Conservation (phyloP, 2,329 filamentous ascomycete species). For the Colletotrichum sp. region DNA sequence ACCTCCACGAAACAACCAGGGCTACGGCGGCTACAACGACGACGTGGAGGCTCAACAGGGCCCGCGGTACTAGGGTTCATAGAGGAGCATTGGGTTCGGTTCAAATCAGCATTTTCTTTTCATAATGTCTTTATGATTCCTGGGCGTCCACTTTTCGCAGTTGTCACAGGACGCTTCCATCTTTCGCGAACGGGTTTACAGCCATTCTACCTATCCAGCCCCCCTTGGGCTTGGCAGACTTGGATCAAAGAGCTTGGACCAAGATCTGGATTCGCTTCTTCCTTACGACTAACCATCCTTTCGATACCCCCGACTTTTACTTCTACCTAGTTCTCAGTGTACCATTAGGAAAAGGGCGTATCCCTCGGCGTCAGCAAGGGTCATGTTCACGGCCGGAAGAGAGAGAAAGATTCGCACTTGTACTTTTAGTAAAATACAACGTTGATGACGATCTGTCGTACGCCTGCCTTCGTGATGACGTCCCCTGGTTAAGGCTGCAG, state of each 20-base stretch:
- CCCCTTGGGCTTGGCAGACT: neutral
- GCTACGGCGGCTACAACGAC: slow-evolving; percentile 40
- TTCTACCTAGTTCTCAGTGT: slow-evolving; percentile 16
- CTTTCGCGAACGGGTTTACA: neutral
- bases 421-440: neutral
- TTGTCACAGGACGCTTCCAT: neutral
- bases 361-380: neutral
- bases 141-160: neutral
- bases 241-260: neutral
- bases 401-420: neutral
- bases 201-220: neutral
- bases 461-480: neutral
- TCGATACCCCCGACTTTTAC: slow-evolving; percentile 19
- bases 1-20: slow-evolving; percentile 24
- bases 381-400: neutral
- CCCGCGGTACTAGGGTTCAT: slow-evolving; percentile 28
- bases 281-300: slow-evolving; percentile 7
- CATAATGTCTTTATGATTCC: slow-evolving; percentile 20
- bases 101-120: neutral
- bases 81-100: neutral
- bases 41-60: slow-evolving; percentile 37
- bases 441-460: neutral
- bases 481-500: neutral
- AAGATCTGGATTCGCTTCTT: neutral
- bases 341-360: neutral